A percentile compares a stretch with the other conserved stretches of the same genome.
Evolutionary conservation across 352 stramenopile species (phyloP).

Genomic region (Globisporangium okanoganense): DNA sequence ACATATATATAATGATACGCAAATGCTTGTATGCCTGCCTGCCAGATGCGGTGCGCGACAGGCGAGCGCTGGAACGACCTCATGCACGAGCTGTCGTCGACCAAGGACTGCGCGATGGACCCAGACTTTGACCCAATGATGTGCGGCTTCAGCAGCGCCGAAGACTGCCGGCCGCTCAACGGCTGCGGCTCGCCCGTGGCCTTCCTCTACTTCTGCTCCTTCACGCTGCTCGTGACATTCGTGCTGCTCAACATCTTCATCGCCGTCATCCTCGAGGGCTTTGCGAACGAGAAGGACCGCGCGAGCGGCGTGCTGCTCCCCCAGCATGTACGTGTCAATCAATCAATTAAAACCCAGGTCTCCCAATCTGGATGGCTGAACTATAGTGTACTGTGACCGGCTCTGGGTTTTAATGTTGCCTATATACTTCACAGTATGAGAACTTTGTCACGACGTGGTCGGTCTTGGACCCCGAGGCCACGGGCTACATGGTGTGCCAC

Average conservation of each 20-base stretch:
- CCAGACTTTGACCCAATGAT: slow-evolving; percentile 29
- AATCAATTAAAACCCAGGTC: too few species aligned
- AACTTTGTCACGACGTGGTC: too few species aligned
- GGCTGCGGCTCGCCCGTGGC: slow-evolving; percentile 47
- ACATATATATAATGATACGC: too few species aligned
- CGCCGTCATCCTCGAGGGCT: slow-evolving; percentile 81
- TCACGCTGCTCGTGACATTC: slow-evolving; percentile 82
- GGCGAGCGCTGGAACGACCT: slow-evolving; percentile 87
- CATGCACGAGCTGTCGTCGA: slow-evolving; percentile 68
- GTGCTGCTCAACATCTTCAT: slow-evolving; percentile 89
- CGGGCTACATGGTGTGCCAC: too few species aligned
- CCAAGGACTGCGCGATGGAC: slow-evolving; percentile 24
- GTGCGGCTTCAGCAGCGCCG: slow-evolving; percentile 40
- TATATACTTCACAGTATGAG: too few species aligned
- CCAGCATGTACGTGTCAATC: slow-evolving; percentile 41
- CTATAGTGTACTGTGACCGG: too few species aligned
- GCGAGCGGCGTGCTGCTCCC: slow-evolving; percentile 37
- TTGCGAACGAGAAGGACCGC: slow-evolving; percentile 70
- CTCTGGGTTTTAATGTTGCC: too few species aligned
- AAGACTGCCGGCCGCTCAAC: slow-evolving; percentile 39
- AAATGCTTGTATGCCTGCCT: too few species aligned
- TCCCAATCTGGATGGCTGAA: too few species aligned
- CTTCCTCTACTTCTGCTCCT: slow-evolving; percentile 67
- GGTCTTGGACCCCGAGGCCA: too few species aligned
- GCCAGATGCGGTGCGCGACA: slow-evolving; percentile 81